Evolutionary conservation across 164 flowering plant genomes (phyloP).

Genomic region (Nymphaea colorata): DNA sequence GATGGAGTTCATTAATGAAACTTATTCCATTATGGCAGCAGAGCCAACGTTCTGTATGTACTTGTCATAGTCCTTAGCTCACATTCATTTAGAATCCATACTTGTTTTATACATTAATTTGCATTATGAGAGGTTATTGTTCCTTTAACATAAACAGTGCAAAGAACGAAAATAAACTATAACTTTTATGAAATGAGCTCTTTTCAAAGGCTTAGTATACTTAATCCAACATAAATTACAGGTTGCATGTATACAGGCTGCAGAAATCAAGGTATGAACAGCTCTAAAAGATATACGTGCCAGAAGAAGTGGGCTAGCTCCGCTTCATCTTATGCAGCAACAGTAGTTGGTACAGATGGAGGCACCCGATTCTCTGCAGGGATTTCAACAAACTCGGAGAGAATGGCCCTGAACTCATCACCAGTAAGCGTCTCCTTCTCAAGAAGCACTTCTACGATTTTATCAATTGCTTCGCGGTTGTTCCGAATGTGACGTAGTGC

Average conservation of each 20-base stretch:
- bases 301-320: background rate
- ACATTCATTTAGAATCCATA: too few relatives aligned
- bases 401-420: conserved; percentile 61
- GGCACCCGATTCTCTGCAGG: conserved; percentile 9
- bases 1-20: too few relatives aligned
- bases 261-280: background rate
- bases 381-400: conserved; percentile 36
- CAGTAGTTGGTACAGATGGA: conserved; percentile 22
- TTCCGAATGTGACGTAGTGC: conserved; percentile 50
- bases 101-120: too few relatives aligned
- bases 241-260: background rate
- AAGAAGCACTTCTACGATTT: conserved; percentile 49
- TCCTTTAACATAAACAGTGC: too few relatives aligned
- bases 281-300: background rate
- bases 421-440: conserved; percentile 68
- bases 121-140: too few relatives aligned
- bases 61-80: too few relatives aligned
- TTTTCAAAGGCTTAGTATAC: background rate
- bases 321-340: conserved; percentile 6
- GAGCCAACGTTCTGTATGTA: too few relatives aligned
- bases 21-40: too few relatives aligned
- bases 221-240: background rate
- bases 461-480: conserved; percentile 37
- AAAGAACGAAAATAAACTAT: too few relatives aligned
- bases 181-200: too few relatives aligned